Conservation (phyloP, 1,284 basidiomycete species). For the Mycosarcoma maydis region DNA sequence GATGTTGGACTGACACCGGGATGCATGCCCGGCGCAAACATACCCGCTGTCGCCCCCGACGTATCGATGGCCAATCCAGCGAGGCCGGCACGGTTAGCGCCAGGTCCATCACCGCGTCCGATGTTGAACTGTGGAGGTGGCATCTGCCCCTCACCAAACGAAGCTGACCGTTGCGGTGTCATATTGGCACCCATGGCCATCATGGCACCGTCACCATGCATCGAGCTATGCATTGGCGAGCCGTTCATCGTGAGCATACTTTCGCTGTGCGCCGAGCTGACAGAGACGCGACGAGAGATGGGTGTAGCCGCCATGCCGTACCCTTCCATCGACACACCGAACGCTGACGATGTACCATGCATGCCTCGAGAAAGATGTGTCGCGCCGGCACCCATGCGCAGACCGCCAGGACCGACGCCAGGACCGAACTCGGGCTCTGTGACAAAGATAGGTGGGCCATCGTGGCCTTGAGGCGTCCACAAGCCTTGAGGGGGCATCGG, state of each 20-base stretch:
- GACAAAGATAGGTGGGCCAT: conserved; percentile 58
- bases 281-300: conserved; percentile 42
- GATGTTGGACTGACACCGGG: conserved; percentile 32
- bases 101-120: conserved; percentile 7
- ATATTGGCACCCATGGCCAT: conserved; percentile 15
- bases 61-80: conserved; percentile 50
- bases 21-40: conserved; percentile 32
- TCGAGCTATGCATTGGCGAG: conserved; percentile 36
- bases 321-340: conserved; percentile 13
- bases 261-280: conserved; percentile 44
- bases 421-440: conserved; percentile 53
- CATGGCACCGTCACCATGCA: conserved; percentile 35
- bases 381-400: conserved; percentile 25
- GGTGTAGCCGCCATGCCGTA: conserved; percentile 30
- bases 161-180: conserved; percentile 37
- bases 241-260: conserved; percentile 41
- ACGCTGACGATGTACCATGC: conserved; percentile 8
- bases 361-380: conserved; percentile 16
- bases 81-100: conserved; percentile 10
- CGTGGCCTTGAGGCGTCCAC: conserved; percentile 50
- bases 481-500: conserved; percentile 46
- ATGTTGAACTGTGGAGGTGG: conserved; percentile 37
- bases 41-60: conserved; percentile 21
- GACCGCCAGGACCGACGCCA: conserved; percentile 15
- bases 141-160: conserved; percentile 49